Percentiles rank a stretch among this genome's conserved stretches.
phyloP scores from a whole-genome alignment of 306 rosid species.

The Crotalaria pallida region DNA sequence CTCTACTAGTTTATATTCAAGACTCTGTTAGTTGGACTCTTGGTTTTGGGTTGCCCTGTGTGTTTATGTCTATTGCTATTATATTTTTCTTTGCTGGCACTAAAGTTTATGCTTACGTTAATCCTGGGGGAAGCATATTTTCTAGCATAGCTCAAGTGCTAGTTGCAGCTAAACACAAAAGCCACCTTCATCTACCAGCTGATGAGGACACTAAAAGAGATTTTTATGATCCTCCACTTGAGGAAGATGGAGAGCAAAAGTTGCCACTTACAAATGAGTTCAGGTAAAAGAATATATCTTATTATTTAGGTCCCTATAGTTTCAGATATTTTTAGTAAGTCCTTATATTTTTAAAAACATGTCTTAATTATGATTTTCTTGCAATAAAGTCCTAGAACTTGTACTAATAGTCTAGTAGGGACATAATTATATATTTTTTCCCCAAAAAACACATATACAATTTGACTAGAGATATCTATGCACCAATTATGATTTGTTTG shows the following conservation, averaged over 20 bases:
- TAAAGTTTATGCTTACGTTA: slow-evolving; percentile 29
- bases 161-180: slow-evolving; percentile 47
- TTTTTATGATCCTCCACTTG: slow-evolving; percentile 41
- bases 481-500: no score
- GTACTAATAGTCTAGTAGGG: no score
- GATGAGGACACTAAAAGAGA: not conserved
- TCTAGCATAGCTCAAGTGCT: slow-evolving; percentile 39
- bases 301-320: no score
- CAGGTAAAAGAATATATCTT: slow-evolving; percentile 22
- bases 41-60: slow-evolving; percentile 47
- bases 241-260: slow-evolving; percentile 20
- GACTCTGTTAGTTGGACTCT: slow-evolving; percentile 59
- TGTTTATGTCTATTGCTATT: slow-evolving; percentile 40
- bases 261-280: slow-evolving; percentile 40
- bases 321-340: no score
- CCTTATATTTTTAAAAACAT: no score
- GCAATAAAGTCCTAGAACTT: no score
- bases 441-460: no score
- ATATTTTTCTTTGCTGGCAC: slow-evolving; percentile 41
- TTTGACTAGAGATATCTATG: no score
- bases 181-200: slow-evolving; percentile 27
- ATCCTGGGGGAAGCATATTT: slow-evolving; percentile 47
- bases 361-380: no score
- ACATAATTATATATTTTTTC: no score
- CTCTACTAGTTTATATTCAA: slow-evolving; percentile 48